Conservation (phyloP, 176 grass and related monocot genomes). For the Carex kokanica region DNA sequence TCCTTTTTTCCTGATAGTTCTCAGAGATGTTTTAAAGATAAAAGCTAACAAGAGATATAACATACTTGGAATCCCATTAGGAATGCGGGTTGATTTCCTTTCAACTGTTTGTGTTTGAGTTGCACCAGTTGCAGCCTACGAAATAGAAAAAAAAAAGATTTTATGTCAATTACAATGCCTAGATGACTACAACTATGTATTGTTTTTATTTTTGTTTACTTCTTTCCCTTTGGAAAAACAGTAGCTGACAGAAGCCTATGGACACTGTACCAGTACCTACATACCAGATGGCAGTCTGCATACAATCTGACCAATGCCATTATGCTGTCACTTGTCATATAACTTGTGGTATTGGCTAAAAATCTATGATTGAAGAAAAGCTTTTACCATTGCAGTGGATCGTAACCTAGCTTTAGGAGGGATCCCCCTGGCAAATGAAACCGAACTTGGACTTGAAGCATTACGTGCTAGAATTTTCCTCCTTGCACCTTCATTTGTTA, state of each 20-base stretch:
- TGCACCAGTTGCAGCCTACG: background rate
- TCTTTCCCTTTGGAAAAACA: background rate
- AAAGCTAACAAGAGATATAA: background rate
- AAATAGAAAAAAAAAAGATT: background rate
- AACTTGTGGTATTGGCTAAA: background rate
- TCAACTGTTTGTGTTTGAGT: constrained; percentile 19
- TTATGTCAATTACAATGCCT: background rate
- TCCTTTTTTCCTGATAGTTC: background rate
- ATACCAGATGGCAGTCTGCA: background rate
- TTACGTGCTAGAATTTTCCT: background rate
- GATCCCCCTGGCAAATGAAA: constrained; percentile 16
- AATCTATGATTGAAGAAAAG: background rate
- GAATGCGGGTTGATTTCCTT: constrained; percentile 13
- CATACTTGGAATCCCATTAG: background rate
- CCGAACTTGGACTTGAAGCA: background rate
- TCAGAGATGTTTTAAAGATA: background rate
- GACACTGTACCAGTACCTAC: background rate
- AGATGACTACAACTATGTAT: background rate
- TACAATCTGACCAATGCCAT: background rate
- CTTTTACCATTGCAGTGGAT: background rate
- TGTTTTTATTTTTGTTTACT: background rate
- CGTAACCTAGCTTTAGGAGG: constrained; percentile 26
- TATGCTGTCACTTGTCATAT: background rate
- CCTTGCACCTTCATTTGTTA: constrained; percentile 1
- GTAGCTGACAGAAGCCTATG: background rate